These are phyloP conservation scores for Schwanniomyces sp. DNA, from an alignment of 805 yeast genomes.

Conservation along the genomic window DNA sequence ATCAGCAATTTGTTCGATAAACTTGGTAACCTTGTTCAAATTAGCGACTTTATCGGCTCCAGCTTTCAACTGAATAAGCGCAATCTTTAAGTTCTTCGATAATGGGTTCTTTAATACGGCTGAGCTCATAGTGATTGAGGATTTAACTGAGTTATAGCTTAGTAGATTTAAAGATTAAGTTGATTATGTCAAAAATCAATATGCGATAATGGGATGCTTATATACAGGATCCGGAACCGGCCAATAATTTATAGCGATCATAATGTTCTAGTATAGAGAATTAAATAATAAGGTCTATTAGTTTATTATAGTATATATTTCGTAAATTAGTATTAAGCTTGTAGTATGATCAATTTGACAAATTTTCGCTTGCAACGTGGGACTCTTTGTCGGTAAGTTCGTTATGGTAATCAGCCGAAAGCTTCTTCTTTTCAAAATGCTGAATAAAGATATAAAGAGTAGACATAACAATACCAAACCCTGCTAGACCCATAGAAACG, in stretches of 20 bases:
- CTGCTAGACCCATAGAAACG: constrained; percentile 36
- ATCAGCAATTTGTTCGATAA: constrained; percentile 59
- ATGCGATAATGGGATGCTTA: no score
- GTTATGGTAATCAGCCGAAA: not conserved
- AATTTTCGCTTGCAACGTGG: no score
- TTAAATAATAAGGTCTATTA: no score
- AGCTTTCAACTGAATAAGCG: constrained; percentile 79
- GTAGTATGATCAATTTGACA: no score
- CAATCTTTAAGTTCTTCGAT: constrained; percentile 67
- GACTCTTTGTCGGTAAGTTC: not conserved
- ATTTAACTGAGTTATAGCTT: not conserved
- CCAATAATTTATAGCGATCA: no score
- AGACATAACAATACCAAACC: constrained; percentile 24
- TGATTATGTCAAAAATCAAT: no score
- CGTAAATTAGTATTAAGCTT: no score
- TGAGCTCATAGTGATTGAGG: constrained; percentile 1
- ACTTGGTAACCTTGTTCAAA: constrained; percentile 62
- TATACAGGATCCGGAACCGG: no score
- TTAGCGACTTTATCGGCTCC: constrained; percentile 82
- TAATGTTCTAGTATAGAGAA: no score
- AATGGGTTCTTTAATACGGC: constrained; percentile 40
- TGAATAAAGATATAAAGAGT: constrained; percentile 13
- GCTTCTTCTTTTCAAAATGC: not conserved
- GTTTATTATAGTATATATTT: no score
- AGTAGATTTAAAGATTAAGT: no score